phyloP scores from a whole-genome alignment of 2,329 filamentous ascomycete genomes.

The Botrytis elliptica region DNA sequence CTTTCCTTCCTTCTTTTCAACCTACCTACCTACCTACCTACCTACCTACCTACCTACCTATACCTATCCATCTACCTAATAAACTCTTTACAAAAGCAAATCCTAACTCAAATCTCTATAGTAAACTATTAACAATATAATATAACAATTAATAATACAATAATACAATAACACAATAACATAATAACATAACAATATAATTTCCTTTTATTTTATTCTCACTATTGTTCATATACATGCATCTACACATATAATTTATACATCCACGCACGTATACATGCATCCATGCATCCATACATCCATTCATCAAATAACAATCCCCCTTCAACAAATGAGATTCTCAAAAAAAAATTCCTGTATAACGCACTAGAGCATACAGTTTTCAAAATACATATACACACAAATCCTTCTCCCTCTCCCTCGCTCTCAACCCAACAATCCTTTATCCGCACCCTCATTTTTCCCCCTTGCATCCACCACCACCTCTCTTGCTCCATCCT shows the following conservation, averaged over 20 bases:
- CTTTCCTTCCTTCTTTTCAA: too few relatives aligned
- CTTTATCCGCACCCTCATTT: not conserved
- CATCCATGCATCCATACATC: not conserved
- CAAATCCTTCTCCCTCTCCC: too few relatives aligned
- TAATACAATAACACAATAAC: too few relatives aligned
- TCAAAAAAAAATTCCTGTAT: not conserved
- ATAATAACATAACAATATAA: too few relatives aligned
- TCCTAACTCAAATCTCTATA: too few relatives aligned
- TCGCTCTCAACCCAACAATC: not conserved
- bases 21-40: too few relatives aligned
- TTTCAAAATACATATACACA: not conserved
- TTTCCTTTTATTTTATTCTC: not conserved
- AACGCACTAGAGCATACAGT: not conserved
- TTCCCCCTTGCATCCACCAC: not conserved
- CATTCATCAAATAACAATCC: not conserved
- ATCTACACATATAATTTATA: not conserved
- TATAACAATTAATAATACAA: too few relatives aligned
- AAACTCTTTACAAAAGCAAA: too few relatives aligned
- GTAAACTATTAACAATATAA: too few relatives aligned
- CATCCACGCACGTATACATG: not conserved
- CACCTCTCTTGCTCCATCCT: conserved; percentile 20
- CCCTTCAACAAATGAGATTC: not conserved
- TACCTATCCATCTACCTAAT: too few relatives aligned
- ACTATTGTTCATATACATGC: not conserved
- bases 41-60: too few relatives aligned